Conservation (phyloP, 176 grass and related monocot species). For the Carex scoparia region DNA sequence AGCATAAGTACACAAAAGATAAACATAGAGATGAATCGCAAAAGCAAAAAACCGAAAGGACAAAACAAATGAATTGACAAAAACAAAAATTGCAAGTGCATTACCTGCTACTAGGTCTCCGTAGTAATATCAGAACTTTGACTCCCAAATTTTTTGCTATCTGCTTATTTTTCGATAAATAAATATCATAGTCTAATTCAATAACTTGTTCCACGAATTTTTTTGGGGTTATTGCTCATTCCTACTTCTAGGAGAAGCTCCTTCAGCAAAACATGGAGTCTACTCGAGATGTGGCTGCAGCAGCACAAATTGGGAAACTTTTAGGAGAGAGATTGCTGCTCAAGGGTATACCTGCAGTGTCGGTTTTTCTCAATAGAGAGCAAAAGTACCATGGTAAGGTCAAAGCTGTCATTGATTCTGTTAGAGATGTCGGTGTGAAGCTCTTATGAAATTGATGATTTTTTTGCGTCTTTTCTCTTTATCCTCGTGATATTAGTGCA, state of each 20-base stretch:
- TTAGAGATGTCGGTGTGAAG: conserved; percentile 69
- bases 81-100: neutral
- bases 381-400: conserved; percentile 86
- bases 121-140: neutral
- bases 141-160: neutral
- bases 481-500: neutral
- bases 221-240: neutral
- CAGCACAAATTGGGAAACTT: conserved; percentile 64
- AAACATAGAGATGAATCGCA: neutral
- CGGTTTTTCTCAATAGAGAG: conserved; percentile 62
- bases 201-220: neutral
- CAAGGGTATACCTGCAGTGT: conserved; percentile 75
- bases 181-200: neutral
- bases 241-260: conserved; percentile 48
- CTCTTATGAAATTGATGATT: conserved; percentile 33
- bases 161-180: neutral
- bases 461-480: neutral
- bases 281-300: conserved; percentile 57
- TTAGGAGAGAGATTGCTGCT: conserved; percentile 67
- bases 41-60: neutral
- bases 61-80: neutral
- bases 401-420: conserved; percentile 62
- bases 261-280: conserved; percentile 57
- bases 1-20: no score
- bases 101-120: neutral